Percentiles rank a stretch among this genome's conserved stretches.
phyloP scores from a whole-genome alignment of 805 yeast species.

The Wickerhamiella galacta region DNA sequence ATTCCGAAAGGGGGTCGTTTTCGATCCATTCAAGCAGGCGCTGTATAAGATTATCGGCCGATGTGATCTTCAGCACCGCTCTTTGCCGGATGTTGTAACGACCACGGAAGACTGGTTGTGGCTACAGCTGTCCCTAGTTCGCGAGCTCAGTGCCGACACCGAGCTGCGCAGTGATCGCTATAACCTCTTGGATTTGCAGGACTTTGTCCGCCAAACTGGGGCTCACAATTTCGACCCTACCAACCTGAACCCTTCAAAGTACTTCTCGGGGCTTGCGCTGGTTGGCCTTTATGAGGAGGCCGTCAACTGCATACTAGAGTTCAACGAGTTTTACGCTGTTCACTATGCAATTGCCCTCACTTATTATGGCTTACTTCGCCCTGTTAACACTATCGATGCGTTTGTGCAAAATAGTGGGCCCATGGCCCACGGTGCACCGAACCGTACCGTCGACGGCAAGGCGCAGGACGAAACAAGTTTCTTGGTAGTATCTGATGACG shows the following conservation, averaged over 20 bases:
- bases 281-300: slow-evolving; percentile 75
- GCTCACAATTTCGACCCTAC: slow-evolving; percentile 37
- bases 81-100: slow-evolving; percentile 47
- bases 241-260: slow-evolving; percentile 49
- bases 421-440: too few relatives aligned
- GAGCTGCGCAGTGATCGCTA: slow-evolving; percentile 44
- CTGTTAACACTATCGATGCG: slow-evolving; percentile 21
- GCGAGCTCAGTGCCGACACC: slow-evolving; percentile 34
- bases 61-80: slow-evolving; percentile 49
- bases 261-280: slow-evolving; percentile 54
- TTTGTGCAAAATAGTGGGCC: slow-evolving; percentile 17
- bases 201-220: slow-evolving; percentile 54
- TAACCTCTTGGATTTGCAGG: slow-evolving; percentile 57
- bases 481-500: too few relatives aligned
- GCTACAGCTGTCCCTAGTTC: slow-evolving; percentile 69
- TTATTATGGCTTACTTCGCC: slow-evolving; percentile 49
- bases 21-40: slow-evolving; percentile 82
- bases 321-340: slow-evolving; percentile 70
- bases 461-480: too few relatives aligned
- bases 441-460: too few relatives aligned
- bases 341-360: slow-evolving; percentile 74
- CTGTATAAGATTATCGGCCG: slow-evolving; percentile 87
- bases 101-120: slow-evolving; percentile 95
- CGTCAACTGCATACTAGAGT: slow-evolving; percentile 40
- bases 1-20: slow-evolving; percentile 45